Evolutionary conservation across 129 eudicot genomes (phyloP).

Genomic region (Tagetes patula): DNA sequence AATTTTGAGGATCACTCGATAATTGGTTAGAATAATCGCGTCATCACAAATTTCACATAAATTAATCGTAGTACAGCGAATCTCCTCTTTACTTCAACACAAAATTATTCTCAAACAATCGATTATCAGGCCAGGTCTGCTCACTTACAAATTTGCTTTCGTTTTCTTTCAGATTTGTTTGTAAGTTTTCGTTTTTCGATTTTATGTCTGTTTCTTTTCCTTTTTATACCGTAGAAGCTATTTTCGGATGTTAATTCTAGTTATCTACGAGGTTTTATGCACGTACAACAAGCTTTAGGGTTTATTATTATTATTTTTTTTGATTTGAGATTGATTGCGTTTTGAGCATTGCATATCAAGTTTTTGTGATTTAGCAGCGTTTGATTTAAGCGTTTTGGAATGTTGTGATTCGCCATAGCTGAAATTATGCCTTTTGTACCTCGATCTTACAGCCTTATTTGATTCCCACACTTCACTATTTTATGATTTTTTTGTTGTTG

Average conservation of each 20-base stretch:
- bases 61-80: conserved; percentile 23
- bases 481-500: not conserved
- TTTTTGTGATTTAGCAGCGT: not conserved
- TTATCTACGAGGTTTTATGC: not conserved
- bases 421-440: not conserved
- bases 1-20: conserved; percentile 10
- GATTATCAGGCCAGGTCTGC: conserved; percentile 7
- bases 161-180: conserved; percentile 15
- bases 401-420: too few relatives aligned
- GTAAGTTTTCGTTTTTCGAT: not conserved
- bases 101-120: conserved; percentile 6
- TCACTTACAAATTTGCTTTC: not conserved
- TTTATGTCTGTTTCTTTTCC: not conserved
- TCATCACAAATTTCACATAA: not conserved
- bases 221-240: not conserved
- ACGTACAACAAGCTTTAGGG: not conserved
- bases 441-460: not conserved
- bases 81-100: conserved; percentile 25
- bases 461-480: not conserved
- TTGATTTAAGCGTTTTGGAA: too few relatives aligned
- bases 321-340: not conserved
- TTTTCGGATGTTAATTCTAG: conserved; percentile 1
- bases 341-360: not conserved
- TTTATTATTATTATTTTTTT: not conserved
- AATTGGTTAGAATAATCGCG: conserved; percentile 12